Percentiles rank a stretch among this genome's conserved stretches.
phyloP scores from a whole-genome alignment of 352 stramenopile species.

The Saprolegnia diclina region DNA sequence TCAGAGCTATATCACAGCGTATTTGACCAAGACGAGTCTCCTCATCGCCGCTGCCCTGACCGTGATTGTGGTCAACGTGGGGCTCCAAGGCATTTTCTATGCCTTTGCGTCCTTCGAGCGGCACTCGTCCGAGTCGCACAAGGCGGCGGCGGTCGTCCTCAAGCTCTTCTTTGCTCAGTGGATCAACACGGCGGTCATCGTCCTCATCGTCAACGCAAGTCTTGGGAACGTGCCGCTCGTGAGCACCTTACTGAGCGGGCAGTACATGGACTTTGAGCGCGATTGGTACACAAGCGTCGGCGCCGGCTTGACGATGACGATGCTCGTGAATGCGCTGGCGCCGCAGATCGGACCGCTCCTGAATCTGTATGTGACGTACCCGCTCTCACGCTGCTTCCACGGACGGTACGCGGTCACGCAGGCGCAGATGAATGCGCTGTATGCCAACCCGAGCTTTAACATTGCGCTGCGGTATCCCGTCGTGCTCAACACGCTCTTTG shows the following conservation, averaged over 20 bases:
- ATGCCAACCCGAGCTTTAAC: conserved; percentile 63
- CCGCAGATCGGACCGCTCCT: conserved; percentile 57
- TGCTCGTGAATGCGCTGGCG: conserved; percentile 76
- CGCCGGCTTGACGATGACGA: conserved; percentile 80
- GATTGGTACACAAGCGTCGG: conserved; percentile 84
- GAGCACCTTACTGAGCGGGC: not conserved
- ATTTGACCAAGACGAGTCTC: conserved; percentile 56
- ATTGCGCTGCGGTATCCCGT: conserved; percentile 75
- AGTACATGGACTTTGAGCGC: conserved; percentile 64
- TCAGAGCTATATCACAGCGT: conserved; percentile 59
- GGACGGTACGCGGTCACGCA: conserved; percentile 53
- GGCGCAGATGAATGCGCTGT: conserved; percentile 70
- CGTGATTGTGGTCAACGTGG: conserved; percentile 70
- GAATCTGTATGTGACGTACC: conserved; percentile 53
- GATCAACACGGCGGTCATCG: conserved; percentile 78
- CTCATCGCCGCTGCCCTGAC: conserved; percentile 56
- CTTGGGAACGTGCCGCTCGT: conserved; percentile 42
- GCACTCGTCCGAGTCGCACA: conserved; percentile 75
- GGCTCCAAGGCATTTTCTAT: conserved; percentile 64
- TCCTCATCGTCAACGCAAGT: conserved; percentile 68
- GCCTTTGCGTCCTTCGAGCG: conserved; percentile 62
- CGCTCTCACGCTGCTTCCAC: conserved; percentile 39
- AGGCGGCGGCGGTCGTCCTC: conserved; percentile 58
- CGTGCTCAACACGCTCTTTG: conserved; percentile 79
- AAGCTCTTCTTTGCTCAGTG: conserved; percentile 82